These are phyloP conservation scores for Lactarius sp. DNA, from an alignment of 768 basidiomycete species.

Conservation along the genomic window DNA sequence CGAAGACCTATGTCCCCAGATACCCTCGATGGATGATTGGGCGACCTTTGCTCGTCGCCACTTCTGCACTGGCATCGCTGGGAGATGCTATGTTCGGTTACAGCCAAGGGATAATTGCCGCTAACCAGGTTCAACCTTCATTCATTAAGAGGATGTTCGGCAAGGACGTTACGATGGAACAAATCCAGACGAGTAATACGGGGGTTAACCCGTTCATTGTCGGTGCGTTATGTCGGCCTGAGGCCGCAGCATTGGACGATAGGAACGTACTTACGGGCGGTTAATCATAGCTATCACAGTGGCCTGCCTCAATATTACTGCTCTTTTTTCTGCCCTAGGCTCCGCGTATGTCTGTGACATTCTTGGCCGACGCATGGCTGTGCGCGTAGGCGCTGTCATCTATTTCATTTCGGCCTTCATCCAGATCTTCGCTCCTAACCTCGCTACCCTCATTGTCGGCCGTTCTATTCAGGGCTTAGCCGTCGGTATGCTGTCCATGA, in stretches of 20 bases:
- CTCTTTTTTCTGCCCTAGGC: constrained; percentile 41
- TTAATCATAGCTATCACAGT: constrained; percentile 41
- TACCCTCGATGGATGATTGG: constrained; percentile 53
- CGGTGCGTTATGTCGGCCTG: constrained; percentile 37
- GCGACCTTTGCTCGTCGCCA: constrained; percentile 44
- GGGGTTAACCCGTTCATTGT: constrained; percentile 44
- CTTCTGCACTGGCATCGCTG: constrained; percentile 49
- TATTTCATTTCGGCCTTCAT: constrained; percentile 47
- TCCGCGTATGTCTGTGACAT: constrained; percentile 48
- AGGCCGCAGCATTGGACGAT: background rate
- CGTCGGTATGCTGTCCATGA: constrained; percentile 48
- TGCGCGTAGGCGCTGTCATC: constrained; percentile 46
- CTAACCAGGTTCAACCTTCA: constrained; percentile 48
- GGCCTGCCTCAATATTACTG: constrained; percentile 47
- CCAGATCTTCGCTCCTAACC: constrained; percentile 45
- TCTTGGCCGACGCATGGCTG: constrained; percentile 47
- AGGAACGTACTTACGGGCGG: background rate
- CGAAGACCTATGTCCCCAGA: constrained; percentile 39
- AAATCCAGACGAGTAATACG: constrained; percentile 41
- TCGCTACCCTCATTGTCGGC: constrained; percentile 57
- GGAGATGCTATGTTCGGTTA: constrained; percentile 57
- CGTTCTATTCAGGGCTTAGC: constrained; percentile 68
- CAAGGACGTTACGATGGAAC: constrained; percentile 38
- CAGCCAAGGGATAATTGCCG: constrained; percentile 48
- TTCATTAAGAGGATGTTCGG: constrained; percentile 49